Percentiles rank a stretch among this genome's conserved stretches.
Evolutionary conservation across 441 rosid species (phyloP).

Genomic region (Pelargonium australe): DNA sequence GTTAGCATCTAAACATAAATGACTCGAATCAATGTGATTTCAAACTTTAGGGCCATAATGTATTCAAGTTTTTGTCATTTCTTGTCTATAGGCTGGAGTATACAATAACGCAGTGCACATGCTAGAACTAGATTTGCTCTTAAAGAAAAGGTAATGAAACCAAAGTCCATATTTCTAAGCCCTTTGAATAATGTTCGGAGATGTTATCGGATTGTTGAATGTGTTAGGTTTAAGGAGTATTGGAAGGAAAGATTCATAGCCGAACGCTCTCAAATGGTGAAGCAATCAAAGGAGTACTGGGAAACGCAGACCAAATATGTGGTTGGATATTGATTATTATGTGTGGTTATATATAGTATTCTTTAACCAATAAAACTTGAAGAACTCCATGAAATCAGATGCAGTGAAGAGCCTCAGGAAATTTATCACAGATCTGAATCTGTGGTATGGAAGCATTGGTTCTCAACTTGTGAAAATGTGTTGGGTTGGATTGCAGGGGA

Average conservation of each 20-base stretch:
- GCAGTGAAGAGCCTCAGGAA: too few relatives aligned
- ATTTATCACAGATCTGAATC: too few relatives aligned
- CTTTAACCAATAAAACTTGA: background rate
- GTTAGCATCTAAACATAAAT: constrained; percentile 26
- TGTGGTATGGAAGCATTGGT: too few relatives aligned
- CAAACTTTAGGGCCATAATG: background rate
- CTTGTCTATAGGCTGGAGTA: constrained; percentile 53
- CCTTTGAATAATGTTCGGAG: background rate
- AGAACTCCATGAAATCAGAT: background rate
- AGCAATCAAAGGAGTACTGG: constrained; percentile 75
- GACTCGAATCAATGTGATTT: too few relatives aligned
- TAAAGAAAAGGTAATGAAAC: constrained; percentile 50
- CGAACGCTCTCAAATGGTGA: constrained; percentile 57
- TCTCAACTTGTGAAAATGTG: too few relatives aligned
- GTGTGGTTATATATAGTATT: background rate
- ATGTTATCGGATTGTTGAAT: background rate
- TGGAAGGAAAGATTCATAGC: constrained; percentile 58
- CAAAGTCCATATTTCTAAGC: background rate
- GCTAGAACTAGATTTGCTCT: constrained; percentile 62
- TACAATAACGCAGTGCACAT: constrained; percentile 61
- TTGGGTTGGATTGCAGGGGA: too few relatives aligned
- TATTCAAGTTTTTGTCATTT: constrained; percentile 1
- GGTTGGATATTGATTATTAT: constrained; percentile 42
- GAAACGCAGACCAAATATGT: constrained; percentile 48
- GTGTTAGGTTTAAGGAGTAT: constrained; percentile 50